Conservation (phyloP, 1,284 basidiomycete species). For the Thelephora terrestris region DNA sequence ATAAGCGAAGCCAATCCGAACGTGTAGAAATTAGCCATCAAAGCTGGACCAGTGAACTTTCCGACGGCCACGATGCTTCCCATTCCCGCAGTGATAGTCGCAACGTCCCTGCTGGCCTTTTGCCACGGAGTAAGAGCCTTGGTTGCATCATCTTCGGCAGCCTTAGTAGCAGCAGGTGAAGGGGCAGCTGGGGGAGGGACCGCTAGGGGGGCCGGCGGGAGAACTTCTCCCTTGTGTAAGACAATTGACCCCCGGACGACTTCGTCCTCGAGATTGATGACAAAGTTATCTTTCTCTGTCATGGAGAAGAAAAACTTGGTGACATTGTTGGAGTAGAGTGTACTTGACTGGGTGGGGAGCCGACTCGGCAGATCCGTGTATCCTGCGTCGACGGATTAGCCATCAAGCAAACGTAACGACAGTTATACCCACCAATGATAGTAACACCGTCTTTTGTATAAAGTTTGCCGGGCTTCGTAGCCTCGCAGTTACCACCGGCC, state of each 20-base stretch:
- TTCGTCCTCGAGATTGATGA: constrained; percentile 68
- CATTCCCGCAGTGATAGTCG: constrained; percentile 64
- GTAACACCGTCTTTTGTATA: constrained; percentile 62
- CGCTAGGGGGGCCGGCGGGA: constrained; percentile 58
- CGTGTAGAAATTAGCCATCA: constrained; percentile 81
- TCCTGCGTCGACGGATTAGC: constrained; percentile 30
- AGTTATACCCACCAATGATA: constrained; percentile 47
- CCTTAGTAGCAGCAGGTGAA: constrained; percentile 39
- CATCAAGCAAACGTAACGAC: background rate
- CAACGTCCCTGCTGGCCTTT: constrained; percentile 64
- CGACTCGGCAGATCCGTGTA: constrained; percentile 77
- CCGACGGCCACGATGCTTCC: constrained; percentile 62
- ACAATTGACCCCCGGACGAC: constrained; percentile 75
- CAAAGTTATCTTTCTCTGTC: constrained; percentile 49
- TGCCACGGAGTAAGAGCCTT: constrained; percentile 75
- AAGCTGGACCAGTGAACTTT: constrained; percentile 65
- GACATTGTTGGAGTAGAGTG: constrained; percentile 83
- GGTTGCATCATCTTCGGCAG: constrained; percentile 35
- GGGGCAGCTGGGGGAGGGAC: constrained; percentile 47
- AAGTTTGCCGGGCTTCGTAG: constrained; percentile 67
- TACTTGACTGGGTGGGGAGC: constrained; percentile 77
- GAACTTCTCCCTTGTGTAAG: constrained; percentile 53
- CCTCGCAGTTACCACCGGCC: constrained; percentile 76
- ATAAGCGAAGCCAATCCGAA: constrained; percentile 76
- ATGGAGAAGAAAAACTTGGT: constrained; percentile 81